phyloP scores from a whole-genome alignment of 1,139 yeast genomes.

The Magnusiomyces fungicola region DNA sequence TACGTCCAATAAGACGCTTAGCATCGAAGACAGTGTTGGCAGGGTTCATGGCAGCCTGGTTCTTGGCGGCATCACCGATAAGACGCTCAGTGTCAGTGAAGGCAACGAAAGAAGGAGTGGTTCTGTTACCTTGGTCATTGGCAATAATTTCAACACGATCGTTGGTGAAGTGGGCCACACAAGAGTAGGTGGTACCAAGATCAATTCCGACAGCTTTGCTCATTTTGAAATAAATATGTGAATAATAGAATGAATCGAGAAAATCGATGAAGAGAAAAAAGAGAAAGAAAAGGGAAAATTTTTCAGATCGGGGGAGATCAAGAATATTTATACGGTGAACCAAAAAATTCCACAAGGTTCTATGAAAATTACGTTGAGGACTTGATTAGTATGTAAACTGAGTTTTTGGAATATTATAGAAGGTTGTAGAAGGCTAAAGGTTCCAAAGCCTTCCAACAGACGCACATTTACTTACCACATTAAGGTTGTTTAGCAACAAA shows the following conservation, averaged over 20 bases:
- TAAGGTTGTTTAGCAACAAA: too few relatives aligned
- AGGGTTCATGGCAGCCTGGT: slow-evolving; percentile 97
- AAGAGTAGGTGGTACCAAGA: slow-evolving; percentile 97
- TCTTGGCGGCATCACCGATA: slow-evolving; percentile 98
- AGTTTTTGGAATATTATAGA: too few relatives aligned
- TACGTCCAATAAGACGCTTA: slow-evolving; percentile 94
- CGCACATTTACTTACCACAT: too few relatives aligned
- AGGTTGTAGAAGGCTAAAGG: too few relatives aligned
- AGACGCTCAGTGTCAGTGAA: slow-evolving; percentile 94
- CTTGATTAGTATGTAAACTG: too few relatives aligned
- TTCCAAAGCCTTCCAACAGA: too few relatives aligned
- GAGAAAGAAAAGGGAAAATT: neutral
- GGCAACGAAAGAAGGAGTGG: slow-evolving; percentile 95
- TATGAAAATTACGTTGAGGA: too few relatives aligned
- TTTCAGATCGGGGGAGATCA: neutral
- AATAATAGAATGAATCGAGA: neutral
- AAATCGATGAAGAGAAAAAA: neutral
- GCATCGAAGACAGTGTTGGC: slow-evolving; percentile 93
- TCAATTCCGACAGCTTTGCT: slow-evolving; percentile 55
- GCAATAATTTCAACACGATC: slow-evolving; percentile 90
- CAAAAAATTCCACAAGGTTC: neutral
- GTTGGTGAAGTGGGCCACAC: slow-evolving; percentile 94
- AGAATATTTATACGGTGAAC: neutral
- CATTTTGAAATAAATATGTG: slow-evolving; percentile 18
- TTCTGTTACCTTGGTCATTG: slow-evolving; percentile 97